Percentiles rank a stretch among this genome's conserved stretches.
phyloP scores from a whole-genome alignment of 2,329 filamentous ascomycete genomes.

The Trichoderma sp. region DNA sequence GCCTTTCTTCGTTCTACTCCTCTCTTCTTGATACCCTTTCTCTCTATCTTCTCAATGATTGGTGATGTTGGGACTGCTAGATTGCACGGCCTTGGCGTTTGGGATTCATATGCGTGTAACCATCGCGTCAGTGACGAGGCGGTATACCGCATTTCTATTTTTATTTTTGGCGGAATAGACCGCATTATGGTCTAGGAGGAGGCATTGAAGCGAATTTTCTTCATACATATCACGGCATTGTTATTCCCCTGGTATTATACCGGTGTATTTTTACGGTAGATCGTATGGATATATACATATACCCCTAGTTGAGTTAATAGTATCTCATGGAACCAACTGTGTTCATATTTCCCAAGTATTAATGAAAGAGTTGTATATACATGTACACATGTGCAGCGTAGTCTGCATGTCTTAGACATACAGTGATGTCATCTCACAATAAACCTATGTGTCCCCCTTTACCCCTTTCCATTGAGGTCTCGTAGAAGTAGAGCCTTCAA shows the following conservation, averaged over 20 bases:
- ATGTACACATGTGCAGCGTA: neutral
- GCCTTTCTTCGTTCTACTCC: neutral
- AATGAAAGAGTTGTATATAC: neutral
- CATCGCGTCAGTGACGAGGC: neutral
- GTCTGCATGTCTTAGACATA: neutral
- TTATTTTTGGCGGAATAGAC: neutral
- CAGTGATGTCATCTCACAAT: neutral
- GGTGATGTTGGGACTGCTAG: neutral
- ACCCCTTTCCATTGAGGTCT: neutral
- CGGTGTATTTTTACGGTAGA: neutral
- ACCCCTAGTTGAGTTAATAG: neutral
- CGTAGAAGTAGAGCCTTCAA: neutral
- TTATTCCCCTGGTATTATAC: neutral
- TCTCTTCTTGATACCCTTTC: neutral
- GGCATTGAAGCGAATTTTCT: neutral
- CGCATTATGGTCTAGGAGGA: neutral
- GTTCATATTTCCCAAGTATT: neutral
- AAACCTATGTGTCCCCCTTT: neutral
- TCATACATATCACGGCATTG: neutral
- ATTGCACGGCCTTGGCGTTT: constrained; percentile 2
- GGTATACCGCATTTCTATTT: neutral
- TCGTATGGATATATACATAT: constrained; percentile 2
- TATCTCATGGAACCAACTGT: neutral
- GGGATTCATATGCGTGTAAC: neutral
- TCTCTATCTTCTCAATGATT: neutral